Base-by-base conservation (phyloP, 352 stramenopile species). In the Pythium oligandrum region DNA sequence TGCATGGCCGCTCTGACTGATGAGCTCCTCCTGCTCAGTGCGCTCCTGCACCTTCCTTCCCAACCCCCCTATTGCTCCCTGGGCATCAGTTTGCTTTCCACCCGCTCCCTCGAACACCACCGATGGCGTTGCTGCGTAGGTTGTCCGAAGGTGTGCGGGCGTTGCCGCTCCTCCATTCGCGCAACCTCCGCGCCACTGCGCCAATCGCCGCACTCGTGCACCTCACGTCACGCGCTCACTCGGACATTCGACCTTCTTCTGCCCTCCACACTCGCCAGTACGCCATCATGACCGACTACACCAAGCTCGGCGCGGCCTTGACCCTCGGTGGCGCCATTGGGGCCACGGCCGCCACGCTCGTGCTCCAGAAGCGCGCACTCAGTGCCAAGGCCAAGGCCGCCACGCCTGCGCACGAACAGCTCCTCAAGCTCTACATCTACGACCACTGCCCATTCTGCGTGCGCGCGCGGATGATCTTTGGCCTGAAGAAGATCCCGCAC, bases 371-470 rank as follows among this genome's bases (percentile, higher is more conserved):
- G 32, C 57, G 55, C 43, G 12, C 10, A 3, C 17, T 30, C 12
- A 50, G 4, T 32, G 17, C 17, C 44, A 10, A 35, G 17, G 44
- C 44, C 26, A 48, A 48, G 43, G 11, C 43, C 8, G n/a, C 9
- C 5, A 6, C 34, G 8, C 10, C 34, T 34, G n/a, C 33, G 4
- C 5, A 6, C 4, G 4, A 30, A 0, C 7, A 10, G 7, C 34
- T 71, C 34, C 64, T 63, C 4, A 78, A 73, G 65, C 59, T 86
- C 12, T 83, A 79, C 63, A 69, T 79, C 53, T 86, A 86, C 63
- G 75, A 86, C 65, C 58, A 71, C 50, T 81, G 72, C 50, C 70
- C 75, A 3, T 83, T 78, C 59, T 77, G 72, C 61, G 71, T 75
- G 44, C 75, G 75, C 2, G 72, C 63, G 39, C 71, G 72, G 12